Evolutionary conservation across 2,329 filamentous ascomycete species (phyloP).

Genomic region (Exophiala sp.): DNA sequence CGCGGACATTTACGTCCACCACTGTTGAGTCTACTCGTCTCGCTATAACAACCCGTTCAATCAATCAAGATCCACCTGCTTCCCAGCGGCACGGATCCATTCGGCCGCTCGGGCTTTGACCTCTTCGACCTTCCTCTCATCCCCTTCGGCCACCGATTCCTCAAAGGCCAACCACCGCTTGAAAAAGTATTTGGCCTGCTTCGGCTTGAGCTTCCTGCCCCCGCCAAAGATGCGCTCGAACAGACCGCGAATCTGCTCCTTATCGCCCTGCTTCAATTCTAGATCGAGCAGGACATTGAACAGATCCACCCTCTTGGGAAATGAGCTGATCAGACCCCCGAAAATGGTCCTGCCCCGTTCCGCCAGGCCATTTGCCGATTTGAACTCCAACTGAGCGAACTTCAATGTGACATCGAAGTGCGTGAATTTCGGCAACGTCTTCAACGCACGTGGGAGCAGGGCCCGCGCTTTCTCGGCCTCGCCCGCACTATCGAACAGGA

Average conservation of each 20-base stretch:
- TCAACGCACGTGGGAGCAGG: slow-evolving; percentile 74
- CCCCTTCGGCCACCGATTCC: slow-evolving; percentile 58
- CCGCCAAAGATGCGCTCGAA: slow-evolving; percentile 67
- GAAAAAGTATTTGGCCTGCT: slow-evolving; percentile 81
- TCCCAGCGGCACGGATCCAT: slow-evolving; percentile 17
- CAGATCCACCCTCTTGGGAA: slow-evolving; percentile 82
- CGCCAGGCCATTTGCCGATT: slow-evolving; percentile 69
- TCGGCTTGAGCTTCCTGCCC: slow-evolving; percentile 62
- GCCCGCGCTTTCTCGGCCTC: slow-evolving; percentile 68
- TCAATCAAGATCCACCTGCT: not conserved
- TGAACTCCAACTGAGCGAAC: slow-evolving; percentile 89
- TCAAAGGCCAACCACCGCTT: slow-evolving; percentile 90
- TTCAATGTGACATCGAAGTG: slow-evolving; percentile 73
- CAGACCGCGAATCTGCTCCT: slow-evolving; percentile 63
- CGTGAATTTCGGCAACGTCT: slow-evolving; percentile 66
- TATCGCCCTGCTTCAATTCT: slow-evolving; percentile 59
- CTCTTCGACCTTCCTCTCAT: slow-evolving; percentile 62
- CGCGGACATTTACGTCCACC: too few relatives aligned
- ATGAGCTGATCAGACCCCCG: slow-evolving; percentile 75
- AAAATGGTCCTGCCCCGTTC: slow-evolving; percentile 94
- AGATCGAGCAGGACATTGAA: slow-evolving; percentile 91
- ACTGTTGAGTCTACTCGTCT: too few relatives aligned
- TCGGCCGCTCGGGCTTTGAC: slow-evolving; percentile 61
- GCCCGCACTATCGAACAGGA: slow-evolving; percentile 69
- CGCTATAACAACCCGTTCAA: too few relatives aligned